Conservation (phyloP, 768 basidiomycete species). For the Russula olivacea region DNA sequence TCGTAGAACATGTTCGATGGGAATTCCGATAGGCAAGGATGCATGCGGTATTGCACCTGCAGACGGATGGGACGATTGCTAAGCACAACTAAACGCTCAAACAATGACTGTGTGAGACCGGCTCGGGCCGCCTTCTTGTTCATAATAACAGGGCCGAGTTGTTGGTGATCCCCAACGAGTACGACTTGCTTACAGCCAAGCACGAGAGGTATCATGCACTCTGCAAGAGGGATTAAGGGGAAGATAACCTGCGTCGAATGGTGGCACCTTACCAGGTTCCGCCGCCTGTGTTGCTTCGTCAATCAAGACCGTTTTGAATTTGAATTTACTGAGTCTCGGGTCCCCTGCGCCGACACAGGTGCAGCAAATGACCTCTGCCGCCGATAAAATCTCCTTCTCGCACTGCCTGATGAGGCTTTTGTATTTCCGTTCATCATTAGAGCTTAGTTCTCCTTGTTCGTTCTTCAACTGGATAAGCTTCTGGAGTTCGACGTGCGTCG, state of each 20-base stretch:
- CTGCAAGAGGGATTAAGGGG: slow-evolving; percentile 38
- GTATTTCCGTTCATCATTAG: slow-evolving; percentile 95
- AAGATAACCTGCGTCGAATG: neutral
- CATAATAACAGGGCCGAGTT: slow-evolving; percentile 99
- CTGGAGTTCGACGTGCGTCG: slow-evolving; percentile 92
- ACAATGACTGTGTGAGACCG: slow-evolving; percentile 94
- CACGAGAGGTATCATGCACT: slow-evolving; percentile 99
- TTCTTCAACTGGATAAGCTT: slow-evolving; percentile 97
- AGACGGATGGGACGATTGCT: slow-evolving; percentile 96
- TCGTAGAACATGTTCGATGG: slow-evolving; percentile 99
- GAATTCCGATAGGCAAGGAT: slow-evolving; percentile 98
- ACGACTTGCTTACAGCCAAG: slow-evolving; percentile 99
- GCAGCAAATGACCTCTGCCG: slow-evolving; percentile 96
- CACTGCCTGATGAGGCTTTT: slow-evolving; percentile 92
- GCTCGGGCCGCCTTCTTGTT: slow-evolving; percentile 99
- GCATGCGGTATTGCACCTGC: slow-evolving; percentile 99
- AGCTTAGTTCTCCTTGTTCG: slow-evolving; percentile 95
- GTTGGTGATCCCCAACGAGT: slow-evolving; percentile 93
- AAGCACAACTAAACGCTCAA: slow-evolving; percentile 93
- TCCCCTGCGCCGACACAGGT: slow-evolving; percentile 98
- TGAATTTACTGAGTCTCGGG: slow-evolving; percentile 91
- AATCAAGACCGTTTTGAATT: slow-evolving; percentile 97
- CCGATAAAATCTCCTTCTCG: slow-evolving; percentile 94
- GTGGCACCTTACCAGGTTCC: slow-evolving; percentile 66
- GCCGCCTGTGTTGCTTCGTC: slow-evolving; percentile 99